Evolutionary conservation across 306 rosid species (phyloP).

Genomic region (Vachellia collinsii): DNA sequence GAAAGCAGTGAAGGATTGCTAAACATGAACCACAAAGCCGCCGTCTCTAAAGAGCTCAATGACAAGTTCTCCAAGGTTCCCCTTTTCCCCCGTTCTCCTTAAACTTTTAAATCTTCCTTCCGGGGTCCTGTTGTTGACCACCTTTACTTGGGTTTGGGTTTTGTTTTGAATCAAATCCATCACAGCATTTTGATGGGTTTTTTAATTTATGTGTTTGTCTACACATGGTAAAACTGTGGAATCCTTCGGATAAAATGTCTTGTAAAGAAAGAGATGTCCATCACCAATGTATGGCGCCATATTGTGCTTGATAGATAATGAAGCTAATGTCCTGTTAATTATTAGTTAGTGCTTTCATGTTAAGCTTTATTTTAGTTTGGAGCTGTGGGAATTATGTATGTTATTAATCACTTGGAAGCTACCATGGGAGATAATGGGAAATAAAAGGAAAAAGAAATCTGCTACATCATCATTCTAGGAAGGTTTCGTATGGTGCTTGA

Average conservation of each 20-base stretch:
- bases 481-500: background rate
- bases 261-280: background rate
- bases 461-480: background rate
- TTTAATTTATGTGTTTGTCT: background rate
- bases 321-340: slow-evolving; percentile 5
- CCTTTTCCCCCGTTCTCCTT: background rate
- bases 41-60: slow-evolving; percentile 84
- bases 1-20: slow-evolving; percentile 36
- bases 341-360: background rate
- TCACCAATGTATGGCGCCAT: background rate
- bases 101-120: background rate
- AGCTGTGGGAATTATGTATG: background rate
- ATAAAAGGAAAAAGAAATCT: no score
- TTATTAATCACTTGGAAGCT: no score
- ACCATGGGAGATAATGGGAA: no score
- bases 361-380: background rate
- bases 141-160: background rate
- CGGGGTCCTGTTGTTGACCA: background rate
- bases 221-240: background rate
- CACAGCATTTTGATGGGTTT: background rate
- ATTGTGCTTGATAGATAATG: background rate
- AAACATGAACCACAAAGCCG: slow-evolving; percentile 77
- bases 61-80: slow-evolving; percentile 76
- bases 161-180: slow-evolving; percentile 1
- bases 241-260: background rate